Base-by-base conservation (phyloP, 139 green algal species). In the Choricystis sp. region DNA sequence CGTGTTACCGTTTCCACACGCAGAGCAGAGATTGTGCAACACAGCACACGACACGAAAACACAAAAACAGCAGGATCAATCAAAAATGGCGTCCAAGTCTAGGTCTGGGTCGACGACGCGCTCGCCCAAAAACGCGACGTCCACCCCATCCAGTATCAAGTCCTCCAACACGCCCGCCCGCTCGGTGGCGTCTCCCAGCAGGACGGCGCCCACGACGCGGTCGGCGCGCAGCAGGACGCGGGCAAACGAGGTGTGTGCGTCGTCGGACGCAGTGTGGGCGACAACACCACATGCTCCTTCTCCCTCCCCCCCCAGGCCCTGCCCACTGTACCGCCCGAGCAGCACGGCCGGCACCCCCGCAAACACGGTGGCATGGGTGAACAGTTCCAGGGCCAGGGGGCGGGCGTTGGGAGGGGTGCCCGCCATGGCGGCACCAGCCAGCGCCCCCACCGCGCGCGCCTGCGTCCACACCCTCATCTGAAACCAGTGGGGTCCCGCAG, bases 121-220 rank as follows among this genome's bases (percentile, higher is more conserved):
- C 0, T 78, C 77, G 0, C 83, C 85, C 61, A 75, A 92, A 2
- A 25, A 19, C 4, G 56, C 69, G 16, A 95, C 61, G 59, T 95
- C 86, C 49, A 95, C 61, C 25, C 80, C 66, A 27, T 92, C 84
- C 61, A 94, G 27, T 3, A 95, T 95, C 20, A 95, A 56, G 60
- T 95, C 90, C 66, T 95, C 87, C 28, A 94, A 81, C 14, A 78
- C 77, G 75, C 94, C 88, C 58, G 91, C 87, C 20, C 94, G 71
- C 1, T 82, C 83, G 30, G 61, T 28, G 24, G 61, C 19, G 1
- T 92, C 77, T 1, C 88, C 88, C 9, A 95, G 83, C 28, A 94
- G 69, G 30, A 95, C 80, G 2, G 78, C 81, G 14, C 81, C 78
- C 69, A 79, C 27, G 70, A 95, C 76, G 2, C 72, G 70, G 16